These are phyloP conservation scores for Trichoderma gracile DNA, from an alignment of 2,329 filamentous ascomycete species.

Conservation along the genomic window DNA sequence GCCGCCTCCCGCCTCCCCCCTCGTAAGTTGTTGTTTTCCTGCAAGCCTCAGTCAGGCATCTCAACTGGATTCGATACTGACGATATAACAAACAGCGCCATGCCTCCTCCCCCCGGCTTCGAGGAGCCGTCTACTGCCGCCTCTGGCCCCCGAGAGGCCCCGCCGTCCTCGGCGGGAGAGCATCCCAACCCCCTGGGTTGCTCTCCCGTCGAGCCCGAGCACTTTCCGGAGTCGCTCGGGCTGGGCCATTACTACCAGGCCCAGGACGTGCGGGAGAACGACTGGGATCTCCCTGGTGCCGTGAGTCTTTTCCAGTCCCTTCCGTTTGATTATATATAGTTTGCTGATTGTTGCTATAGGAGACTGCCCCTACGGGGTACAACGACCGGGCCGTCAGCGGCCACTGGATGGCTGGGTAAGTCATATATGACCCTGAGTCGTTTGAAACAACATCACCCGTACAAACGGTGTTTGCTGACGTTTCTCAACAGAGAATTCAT, in stretches of 20 bases:
- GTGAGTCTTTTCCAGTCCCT: background rate
- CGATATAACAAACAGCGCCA: too few relatives aligned
- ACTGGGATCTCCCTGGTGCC: background rate
- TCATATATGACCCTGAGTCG: too few relatives aligned
- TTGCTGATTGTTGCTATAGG: background rate
- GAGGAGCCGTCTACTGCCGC: too few relatives aligned
- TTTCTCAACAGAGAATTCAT: background rate
- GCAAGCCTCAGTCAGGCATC: too few relatives aligned
- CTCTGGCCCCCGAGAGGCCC: background rate
- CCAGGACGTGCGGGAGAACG: background rate
- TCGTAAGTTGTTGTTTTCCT: too few relatives aligned
- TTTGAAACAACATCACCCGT: background rate
- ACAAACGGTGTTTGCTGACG: constrained; percentile 11
- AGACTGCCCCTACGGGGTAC: background rate
- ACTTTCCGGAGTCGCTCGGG: too few relatives aligned
- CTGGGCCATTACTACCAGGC: background rate
- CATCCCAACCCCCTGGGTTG: background rate
- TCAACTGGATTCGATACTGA: too few relatives aligned
- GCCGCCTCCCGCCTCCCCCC: too few relatives aligned
- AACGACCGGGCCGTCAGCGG: background rate
- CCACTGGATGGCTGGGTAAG: constrained; percentile 18
- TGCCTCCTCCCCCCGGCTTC: too few relatives aligned
- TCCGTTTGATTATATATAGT: background rate
- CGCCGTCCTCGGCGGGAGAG: background rate
- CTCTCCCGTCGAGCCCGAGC: background rate